Conservation (phyloP, 305 asterid genomes). For the Solanum hybrid region DNA sequence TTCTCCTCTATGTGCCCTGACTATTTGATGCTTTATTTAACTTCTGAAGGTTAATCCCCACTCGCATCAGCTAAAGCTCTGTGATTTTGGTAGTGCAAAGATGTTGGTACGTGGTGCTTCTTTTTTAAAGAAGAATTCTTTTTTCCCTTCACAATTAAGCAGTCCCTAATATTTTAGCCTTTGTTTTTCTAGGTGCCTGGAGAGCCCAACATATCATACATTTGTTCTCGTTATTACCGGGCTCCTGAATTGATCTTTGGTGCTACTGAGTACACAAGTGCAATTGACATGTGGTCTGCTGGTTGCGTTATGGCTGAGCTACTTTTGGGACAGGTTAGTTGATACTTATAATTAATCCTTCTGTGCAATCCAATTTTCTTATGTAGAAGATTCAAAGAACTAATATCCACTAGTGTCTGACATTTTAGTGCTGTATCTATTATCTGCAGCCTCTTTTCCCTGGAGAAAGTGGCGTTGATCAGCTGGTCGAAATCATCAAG, state of each 20-base stretch:
- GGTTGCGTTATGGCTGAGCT: slow-evolving; percentile 98
- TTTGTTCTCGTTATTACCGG: slow-evolving; percentile 92
- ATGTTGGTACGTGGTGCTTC: slow-evolving; percentile 51
- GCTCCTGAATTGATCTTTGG: slow-evolving; percentile 97
- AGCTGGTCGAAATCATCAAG: slow-evolving; percentile 93
- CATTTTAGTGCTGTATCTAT: neutral
- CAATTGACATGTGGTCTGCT: slow-evolving; percentile 94
- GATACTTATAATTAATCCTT: neutral
- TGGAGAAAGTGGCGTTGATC: slow-evolving; percentile 93
- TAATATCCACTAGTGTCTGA: slow-evolving; percentile 1
- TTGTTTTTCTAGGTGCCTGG: slow-evolving; percentile 56
- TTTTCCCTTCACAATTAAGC: neutral
- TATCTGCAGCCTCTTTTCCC: slow-evolving; percentile 83
- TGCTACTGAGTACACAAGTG: slow-evolving; percentile 86
- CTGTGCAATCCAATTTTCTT: neutral
- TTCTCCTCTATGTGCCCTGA: neutral
- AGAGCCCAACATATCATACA: slow-evolving; percentile 90
- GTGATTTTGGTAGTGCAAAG: slow-evolving; percentile 96
- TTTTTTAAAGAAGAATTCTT: neutral
- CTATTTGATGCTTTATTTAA: neutral
- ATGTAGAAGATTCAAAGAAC: neutral
- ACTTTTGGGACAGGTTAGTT: slow-evolving; percentile 69
- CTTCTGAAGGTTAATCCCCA: slow-evolving; percentile 73
- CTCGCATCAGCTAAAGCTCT: slow-evolving; percentile 72
- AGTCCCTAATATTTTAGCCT: neutral